Evolutionary conservation across 2,329 filamentous ascomycete genomes (phyloP), one percentile per base, ranked within the genome.

Genomic region (Arthrobotrys entomopaga): DNA sequence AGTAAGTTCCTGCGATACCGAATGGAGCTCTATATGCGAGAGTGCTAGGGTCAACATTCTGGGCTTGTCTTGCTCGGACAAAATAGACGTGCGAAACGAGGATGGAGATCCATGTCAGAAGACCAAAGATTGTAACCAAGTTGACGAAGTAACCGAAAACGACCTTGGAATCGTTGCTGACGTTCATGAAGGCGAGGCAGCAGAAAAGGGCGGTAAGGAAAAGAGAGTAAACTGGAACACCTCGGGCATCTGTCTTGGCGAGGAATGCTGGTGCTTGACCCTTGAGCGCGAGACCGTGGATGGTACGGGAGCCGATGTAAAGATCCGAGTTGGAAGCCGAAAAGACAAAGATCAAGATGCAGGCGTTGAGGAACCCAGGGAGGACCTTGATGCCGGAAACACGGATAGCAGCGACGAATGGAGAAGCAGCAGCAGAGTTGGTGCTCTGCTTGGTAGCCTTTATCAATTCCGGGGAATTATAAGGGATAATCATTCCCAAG

Each of bases 291-390:
- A 94, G 86, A 71, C 89, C 90, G 81, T 91, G 90, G 64, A 92
- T 85, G 5, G 88, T 91, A 64, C 90, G 88, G 76, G 87, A 90
- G 19, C 89, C 90, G 78, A 88, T 91, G 85, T 92, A 93, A 22
- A 92, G 83, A 82, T 92, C 90, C 0, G 89, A 91, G 84, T 93
- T 93, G 76, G 89, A 86, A 13, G 90, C 90, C 11, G 88, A 90
- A 82, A 93, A 91, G 78, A 91, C 90, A 80, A 92, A 92, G 76
- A 92, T 80, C 75, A 91, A 83, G 77, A 93, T 92, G 79, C 88
- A 90, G 34, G 83, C 90, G 81, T 93, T 93, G 79, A 93, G 82
- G 79, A 92, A 87, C 77, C 88, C 85, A 1, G 89, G 87, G 8
- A 93, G 84, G 19, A 82, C 81, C 1, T 85, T 81, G 80, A 93